These are phyloP conservation scores for Trichoderma asperelloides DNA, from an alignment of 495 filamentous ascomycete species.

Conservation along the genomic window DNA sequence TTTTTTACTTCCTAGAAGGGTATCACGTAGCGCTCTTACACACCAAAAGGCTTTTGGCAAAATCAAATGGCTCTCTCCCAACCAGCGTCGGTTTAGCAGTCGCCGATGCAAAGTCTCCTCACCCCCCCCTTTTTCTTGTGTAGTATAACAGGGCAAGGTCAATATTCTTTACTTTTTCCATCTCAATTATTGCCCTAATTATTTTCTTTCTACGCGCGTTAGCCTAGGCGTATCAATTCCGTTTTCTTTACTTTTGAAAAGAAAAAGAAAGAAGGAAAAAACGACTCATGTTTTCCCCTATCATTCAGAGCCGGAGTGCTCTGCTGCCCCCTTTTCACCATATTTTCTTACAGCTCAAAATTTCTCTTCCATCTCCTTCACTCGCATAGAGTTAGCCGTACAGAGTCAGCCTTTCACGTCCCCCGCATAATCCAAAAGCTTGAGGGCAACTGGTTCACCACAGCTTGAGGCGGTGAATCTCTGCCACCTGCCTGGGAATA, in stretches of 20 bases:
- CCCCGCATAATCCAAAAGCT: no score
- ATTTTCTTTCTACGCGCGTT: background rate
- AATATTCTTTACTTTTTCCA: background rate
- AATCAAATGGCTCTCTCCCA: conserved; percentile 3
- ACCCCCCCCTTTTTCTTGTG: background rate
- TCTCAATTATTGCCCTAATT: background rate
- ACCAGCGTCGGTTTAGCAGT: background rate
- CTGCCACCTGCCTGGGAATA: no score
- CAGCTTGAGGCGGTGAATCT: no score
- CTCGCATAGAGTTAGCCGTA: no score
- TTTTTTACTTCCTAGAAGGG: background rate
- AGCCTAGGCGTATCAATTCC: background rate
- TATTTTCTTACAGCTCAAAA: background rate
- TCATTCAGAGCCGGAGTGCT: background rate
- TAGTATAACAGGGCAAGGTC: background rate
- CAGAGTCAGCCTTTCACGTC: no score
- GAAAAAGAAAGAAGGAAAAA: no score
- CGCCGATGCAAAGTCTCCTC: background rate
- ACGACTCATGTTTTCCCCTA: background rate
- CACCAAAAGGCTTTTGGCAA: background rate
- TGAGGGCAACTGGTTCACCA: no score
- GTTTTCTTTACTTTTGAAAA: background rate
- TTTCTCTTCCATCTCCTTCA: no score
- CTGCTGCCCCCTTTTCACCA: background rate
- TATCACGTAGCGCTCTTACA: background rate